phyloP scores from a whole-genome alignment of 352 stramenopile genomes.

The Aphanomyces invadans region DNA sequence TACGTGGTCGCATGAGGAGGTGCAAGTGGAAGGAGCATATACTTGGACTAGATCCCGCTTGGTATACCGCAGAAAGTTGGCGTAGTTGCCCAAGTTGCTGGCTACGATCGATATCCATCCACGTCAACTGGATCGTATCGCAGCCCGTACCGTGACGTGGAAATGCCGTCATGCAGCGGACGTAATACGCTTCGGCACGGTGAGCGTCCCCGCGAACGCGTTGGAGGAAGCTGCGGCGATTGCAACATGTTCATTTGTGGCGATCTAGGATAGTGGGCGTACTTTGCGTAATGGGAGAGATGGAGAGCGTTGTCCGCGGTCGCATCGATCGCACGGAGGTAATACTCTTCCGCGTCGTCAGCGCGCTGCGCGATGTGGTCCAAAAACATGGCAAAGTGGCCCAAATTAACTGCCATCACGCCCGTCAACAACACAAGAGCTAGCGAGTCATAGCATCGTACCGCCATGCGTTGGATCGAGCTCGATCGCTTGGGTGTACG shows the following conservation, averaged over 20 bases:
- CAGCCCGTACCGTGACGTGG: conserved; percentile 11
- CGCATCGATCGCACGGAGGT: conserved; percentile 13
- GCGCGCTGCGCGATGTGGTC: neutral
- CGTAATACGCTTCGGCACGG: conserved; percentile 13
- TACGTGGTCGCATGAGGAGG: neutral
- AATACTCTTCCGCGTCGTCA: conserved; percentile 16
- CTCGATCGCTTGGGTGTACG: conserved; percentile 17
- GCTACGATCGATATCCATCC: neutral
- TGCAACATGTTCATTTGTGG: too few relatives aligned
- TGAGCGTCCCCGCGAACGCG: neutral
- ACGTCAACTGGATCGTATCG: too few relatives aligned
- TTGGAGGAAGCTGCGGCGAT: conserved; percentile 4
- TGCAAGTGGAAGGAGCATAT: too few relatives aligned
- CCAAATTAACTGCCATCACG: neutral
- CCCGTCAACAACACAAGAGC: neutral
- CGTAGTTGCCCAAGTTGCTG: conserved; percentile 14
- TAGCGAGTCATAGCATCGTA: neutral
- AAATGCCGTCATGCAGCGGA: neutral
- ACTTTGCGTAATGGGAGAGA: conserved; percentile 22
- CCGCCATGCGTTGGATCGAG: neutral
- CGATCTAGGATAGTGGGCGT: neutral
- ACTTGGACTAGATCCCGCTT: neutral
- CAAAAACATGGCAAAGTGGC: conserved; percentile 16
- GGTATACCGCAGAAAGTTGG: conserved; percentile 11
- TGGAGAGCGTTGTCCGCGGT: neutral